phyloP scores from a whole-genome alignment of 2,329 filamentous ascomycete genomes.

The Ceratocystis huliohia region DNA sequence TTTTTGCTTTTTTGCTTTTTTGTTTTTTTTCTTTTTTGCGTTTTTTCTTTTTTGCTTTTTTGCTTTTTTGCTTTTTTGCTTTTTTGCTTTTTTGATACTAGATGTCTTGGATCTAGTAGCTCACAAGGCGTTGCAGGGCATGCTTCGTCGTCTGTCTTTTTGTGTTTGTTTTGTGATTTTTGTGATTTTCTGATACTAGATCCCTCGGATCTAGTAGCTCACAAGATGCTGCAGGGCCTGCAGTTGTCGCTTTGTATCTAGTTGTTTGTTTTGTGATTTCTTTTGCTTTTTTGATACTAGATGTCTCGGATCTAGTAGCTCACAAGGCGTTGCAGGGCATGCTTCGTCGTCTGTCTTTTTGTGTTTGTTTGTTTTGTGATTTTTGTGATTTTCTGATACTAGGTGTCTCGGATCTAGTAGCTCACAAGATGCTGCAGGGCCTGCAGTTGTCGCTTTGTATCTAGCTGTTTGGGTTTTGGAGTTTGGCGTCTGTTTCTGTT shows the following conservation, averaged over 20 bases:
- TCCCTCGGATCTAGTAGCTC: background rate
- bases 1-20: too few relatives aligned
- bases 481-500: too few relatives aligned
- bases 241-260: background rate
- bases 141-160: background rate
- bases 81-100: background rate
- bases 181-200: background rate
- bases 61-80: background rate
- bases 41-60: background rate
- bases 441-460: too few relatives aligned
- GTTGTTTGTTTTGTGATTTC: background rate
- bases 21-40: background rate
- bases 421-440: too few relatives aligned
- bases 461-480: too few relatives aligned
- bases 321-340: background rate
- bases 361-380: background rate
- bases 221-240: background rate
- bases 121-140: background rate
- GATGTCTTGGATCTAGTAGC: background rate
- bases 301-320: background rate
- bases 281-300: background rate
- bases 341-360: background rate
- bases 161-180: background rate
- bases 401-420: background rate
- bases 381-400: background rate